Evolutionary conservation across 2,329 filamentous ascomycete genomes (phyloP), one percentile per base, ranked within the genome.

Genomic region (Claviceps sp.): DNA sequence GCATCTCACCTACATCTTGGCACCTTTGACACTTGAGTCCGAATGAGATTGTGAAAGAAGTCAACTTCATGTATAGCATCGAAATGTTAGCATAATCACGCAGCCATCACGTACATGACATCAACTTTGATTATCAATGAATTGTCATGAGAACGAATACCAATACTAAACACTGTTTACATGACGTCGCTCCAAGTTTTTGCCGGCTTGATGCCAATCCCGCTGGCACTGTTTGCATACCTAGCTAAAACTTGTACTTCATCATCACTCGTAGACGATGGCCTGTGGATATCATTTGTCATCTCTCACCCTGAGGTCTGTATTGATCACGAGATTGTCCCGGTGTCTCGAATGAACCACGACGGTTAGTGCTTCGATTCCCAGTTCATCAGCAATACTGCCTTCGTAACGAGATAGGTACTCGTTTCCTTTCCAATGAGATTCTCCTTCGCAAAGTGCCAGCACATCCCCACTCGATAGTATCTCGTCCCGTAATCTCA

Each of bases 311-410:
- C 22, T 22, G 34, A 54, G 62, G 58, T 76, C 70, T 2, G 74
- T 76, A 51, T 73, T 74, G 58, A 78, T 72, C 47, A 77, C 69
- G 58, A 78, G 57, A 54, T 78, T 74, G 47, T 76, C 73, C 60
- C 68, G 72, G 45, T 69, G 68, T 57, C 62, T 71, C 58, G 74
- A 62, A 61, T 76, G 75, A 61, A 78, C 64, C 47, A 76, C 70
- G 54, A 77, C 72, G 5, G 74, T 77, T 49, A 77, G 59, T 11
- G 73, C 73, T 53, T 74, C 67, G 34, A 77, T 70, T 16, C 69
- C 69, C 46, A 72, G 56, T 24, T 72, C 67, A 16, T 65, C 65
- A 38, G 37, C 46, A 20, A 44, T 24, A 26, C n/a, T 51, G 22
- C 40, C 48, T 30, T 48, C 18, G 7, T 48, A 41, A 16, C 22